These are phyloP conservation scores for Punctularia strigosozonata DNA, from an alignment of 768 basidiomycete genomes.

Conservation along the genomic window DNA sequence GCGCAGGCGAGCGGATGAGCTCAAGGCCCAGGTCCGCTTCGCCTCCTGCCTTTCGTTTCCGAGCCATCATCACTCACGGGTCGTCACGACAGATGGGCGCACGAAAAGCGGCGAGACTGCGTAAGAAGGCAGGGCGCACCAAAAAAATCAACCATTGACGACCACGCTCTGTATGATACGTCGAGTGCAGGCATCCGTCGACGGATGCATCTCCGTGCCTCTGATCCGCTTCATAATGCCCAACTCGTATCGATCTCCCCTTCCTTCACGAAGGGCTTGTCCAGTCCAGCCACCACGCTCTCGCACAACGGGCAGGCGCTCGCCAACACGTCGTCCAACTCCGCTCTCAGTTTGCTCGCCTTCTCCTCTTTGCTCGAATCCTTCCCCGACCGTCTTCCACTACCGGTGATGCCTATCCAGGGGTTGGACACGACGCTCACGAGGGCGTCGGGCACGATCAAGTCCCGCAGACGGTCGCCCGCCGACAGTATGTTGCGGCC, in stretches of 20 bases:
- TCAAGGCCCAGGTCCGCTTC: constrained; percentile 43
- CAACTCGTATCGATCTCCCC: constrained; percentile 74
- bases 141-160: constrained; percentile 72
- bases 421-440: constrained; percentile 73
- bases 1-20: constrained; percentile 49
- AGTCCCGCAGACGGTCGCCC: constrained; percentile 79
- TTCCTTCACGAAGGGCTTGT: constrained; percentile 74
- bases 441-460: constrained; percentile 90
- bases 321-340: constrained; percentile 84
- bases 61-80: not conserved
- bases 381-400: constrained; percentile 32
- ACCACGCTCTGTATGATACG: not conserved
- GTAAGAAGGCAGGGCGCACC: constrained; percentile 60
- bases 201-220: not conserved
- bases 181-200: not conserved
- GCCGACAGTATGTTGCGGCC: constrained; percentile 79
- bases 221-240: constrained; percentile 33
- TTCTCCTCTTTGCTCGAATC: constrained; percentile 48
- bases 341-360: constrained; percentile 61
- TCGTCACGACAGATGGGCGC: constrained; percentile 58
- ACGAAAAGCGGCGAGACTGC: constrained; percentile 60
- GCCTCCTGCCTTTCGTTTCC: constrained; percentile 1
- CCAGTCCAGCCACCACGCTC: constrained; percentile 72
- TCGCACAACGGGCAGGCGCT: constrained; percentile 92
- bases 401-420: constrained; percentile 69